Evolutionary conservation across 2,329 filamentous ascomycete species (phyloP).

Genomic region (Aaosphaeria pasadenensis): DNA sequence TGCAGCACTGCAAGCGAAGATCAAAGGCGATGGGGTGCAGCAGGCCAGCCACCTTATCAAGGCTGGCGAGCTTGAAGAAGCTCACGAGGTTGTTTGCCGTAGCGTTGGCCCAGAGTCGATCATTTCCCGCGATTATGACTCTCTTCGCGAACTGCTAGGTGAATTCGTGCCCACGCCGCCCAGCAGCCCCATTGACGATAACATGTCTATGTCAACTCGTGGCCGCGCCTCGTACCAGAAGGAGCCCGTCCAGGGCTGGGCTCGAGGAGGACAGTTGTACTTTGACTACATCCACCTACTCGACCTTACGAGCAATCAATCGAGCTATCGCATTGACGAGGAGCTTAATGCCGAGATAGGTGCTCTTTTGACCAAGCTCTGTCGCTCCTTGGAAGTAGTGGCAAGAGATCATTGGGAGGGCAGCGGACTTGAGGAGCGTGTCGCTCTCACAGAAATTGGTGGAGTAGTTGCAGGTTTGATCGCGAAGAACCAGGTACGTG

Average conservation of each 20-base stretch:
- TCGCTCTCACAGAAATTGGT: slow-evolving; percentile 80
- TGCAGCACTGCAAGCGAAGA: slow-evolving; percentile 77
- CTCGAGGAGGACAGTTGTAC: slow-evolving; percentile 77
- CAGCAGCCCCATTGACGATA: slow-evolving; percentile 32
- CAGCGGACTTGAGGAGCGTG: slow-evolving; percentile 53
- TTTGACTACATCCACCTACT: slow-evolving; percentile 57
- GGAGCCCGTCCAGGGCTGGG: slow-evolving; percentile 66
- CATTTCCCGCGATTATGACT: slow-evolving; percentile 75
- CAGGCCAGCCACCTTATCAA: slow-evolving; percentile 70
- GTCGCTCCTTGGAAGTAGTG: slow-evolving; percentile 33
- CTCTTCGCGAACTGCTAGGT: slow-evolving; percentile 65
- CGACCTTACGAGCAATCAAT: slow-evolving; percentile 28
- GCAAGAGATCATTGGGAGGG: slow-evolving; percentile 40
- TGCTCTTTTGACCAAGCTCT: slow-evolving; percentile 30
- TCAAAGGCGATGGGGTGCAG: slow-evolving; percentile 59
- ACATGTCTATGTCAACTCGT: slow-evolving; percentile 7
- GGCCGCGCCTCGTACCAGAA: slow-evolving; percentile 5
- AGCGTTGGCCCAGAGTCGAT: slow-evolving; percentile 79
- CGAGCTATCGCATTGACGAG: slow-evolving; percentile 28
- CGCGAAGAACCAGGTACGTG: slow-evolving; percentile 40
- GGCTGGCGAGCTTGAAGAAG: slow-evolving; percentile 73
- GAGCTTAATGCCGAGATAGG: slow-evolving; percentile 28
- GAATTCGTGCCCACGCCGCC: slow-evolving; percentile 58
- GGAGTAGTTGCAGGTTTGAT: slow-evolving; percentile 67
- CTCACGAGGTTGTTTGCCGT: slow-evolving; percentile 77